Evolutionary conservation across 73 alveolate species (phyloP).

Genomic region (Effrenium voratum): DNA sequence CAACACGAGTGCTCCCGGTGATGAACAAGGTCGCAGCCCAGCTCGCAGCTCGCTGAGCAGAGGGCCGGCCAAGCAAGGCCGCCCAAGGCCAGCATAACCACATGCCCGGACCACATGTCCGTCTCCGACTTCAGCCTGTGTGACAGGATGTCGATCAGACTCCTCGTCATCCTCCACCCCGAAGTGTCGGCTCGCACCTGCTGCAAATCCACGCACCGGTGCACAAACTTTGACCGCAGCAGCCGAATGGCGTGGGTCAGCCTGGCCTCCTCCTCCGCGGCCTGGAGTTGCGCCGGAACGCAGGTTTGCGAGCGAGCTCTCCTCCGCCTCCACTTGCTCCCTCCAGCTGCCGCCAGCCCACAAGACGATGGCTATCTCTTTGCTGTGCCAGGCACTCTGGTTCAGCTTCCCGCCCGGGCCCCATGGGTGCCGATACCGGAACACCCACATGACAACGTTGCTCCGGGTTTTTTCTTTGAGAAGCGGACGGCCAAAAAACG

Average conservation of each 20-base stretch:
- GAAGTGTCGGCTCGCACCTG: neutral
- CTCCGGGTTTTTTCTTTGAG: neutral
- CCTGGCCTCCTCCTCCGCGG: neutral
- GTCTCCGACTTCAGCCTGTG: neutral
- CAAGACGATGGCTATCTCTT: neutral
- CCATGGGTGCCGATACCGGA: neutral
- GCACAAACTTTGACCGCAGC: too few species aligned
- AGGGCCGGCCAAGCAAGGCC: neutral
- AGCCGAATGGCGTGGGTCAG: neutral
- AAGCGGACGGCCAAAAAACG: too few species aligned
- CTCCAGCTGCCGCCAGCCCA: neutral
- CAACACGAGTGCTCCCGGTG: neutral
- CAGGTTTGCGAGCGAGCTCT: neutral
- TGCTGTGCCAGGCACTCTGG: neutral
- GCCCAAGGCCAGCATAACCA: too few species aligned
- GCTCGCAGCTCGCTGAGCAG: neutral
- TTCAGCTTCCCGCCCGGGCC: neutral
- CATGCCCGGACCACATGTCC: too few species aligned
- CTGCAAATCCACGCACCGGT: neutral
- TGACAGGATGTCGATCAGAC: neutral
- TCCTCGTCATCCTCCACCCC: neutral
- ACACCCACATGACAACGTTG: neutral
- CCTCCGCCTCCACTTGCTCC: neutral
- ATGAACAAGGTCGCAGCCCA: neutral
- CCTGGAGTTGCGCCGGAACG: neutral